Evolutionary conservation across 768 basidiomycete species (phyloP), one percentile per base, ranked within the genome.

Genomic region (Collybia nuda): DNA sequence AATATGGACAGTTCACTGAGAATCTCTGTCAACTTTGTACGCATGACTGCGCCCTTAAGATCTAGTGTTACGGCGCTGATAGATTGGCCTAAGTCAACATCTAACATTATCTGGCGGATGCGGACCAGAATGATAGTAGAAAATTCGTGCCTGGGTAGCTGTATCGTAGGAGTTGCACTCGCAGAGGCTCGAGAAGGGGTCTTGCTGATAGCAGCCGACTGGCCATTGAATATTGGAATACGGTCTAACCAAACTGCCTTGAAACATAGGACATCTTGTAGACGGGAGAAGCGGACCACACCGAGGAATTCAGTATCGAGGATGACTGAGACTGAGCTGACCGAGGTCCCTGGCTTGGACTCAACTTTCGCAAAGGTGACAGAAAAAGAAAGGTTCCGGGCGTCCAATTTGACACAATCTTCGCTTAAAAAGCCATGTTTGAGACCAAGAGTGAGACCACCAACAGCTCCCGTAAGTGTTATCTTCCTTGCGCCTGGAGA

Each of bases 241-340:
- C 84, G 84, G 61, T 95, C 93, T 40, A 96, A 65, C 92, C 93
- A 96, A 11, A 96, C 91, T 5, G 93, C 93, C 66, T 95, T 95
- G 79, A 96, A 93, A 66, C 91, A 94, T 17, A 98, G 76, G 47
- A 95, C 84, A 62, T 97, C 94, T 67, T 95, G 93, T 23, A 97
- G 68, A 11, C 93, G 84, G 3, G 90, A 90, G 60, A 98, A 87
- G 18, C 86, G 82, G 36, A 95, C 78, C 5, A 77, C 84, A 0
- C 88, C 90, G 3, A 85, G 74, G 47, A 98, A 80, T 62, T 92
- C 88, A 0, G 93, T 94, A 62, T 93, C 91, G n/a, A 94, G 62
- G 6, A 89, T 78, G 36, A 91, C 66, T 0, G 92, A 93, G 5
- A 96, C 66, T 2, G 77, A 82, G 53, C 74, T 83, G 44, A 76